Evolutionary conservation across 129 eudicot species (phyloP), one percentile per base, ranked within the genome.

Genomic region (Deinandra increscens): DNA sequence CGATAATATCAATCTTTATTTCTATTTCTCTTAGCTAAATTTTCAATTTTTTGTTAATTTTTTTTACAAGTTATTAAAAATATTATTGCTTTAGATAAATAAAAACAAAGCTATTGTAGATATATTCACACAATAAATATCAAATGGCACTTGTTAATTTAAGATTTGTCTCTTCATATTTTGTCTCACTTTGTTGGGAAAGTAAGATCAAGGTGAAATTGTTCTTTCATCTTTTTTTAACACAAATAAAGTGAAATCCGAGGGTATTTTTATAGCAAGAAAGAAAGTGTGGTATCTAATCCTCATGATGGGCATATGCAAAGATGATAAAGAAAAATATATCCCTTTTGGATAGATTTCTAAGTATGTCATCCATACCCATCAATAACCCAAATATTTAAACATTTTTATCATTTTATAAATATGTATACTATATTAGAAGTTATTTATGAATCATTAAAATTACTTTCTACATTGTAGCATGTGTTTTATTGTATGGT

Each of bases 251-350:
- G 38, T 13, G 4, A 31, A 29, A 59, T 59, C 19, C 26, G 50
- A 72, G 49, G 41, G 45, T 10, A 68, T 68, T 26, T 26, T 26
- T 44, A 18, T 59, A 11, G 65, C 37, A 29, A 60, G 15, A 75
- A 29, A 60, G 15, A 75, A 39, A 44, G 22, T 60, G 75, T 68
- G 75, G 80, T 15, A 76, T 76, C 80, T 76, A 76, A 76, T 76
- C 80, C 75, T 55, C 68, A 68, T 68, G 64, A 68, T 76, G 75
- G 80, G 75, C 75, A 60, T 48, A 66, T 75, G 75, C 54, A 60
- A 76, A 68, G 54, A 76, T 60, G 80, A 75, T 75, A 66, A 46
- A 55, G 68, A 66, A 51, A 74, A 12, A 20, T 29, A 48, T 62
- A 66, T 75, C 53, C 56, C 55, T 23, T 73, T 36, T 42, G 68